A percentile compares a stretch with the other conserved stretches of the same genome.
phyloP scores from a whole-genome alignment of 2,329 filamentous ascomycete species.

The Triangularia verruculosa region DNA sequence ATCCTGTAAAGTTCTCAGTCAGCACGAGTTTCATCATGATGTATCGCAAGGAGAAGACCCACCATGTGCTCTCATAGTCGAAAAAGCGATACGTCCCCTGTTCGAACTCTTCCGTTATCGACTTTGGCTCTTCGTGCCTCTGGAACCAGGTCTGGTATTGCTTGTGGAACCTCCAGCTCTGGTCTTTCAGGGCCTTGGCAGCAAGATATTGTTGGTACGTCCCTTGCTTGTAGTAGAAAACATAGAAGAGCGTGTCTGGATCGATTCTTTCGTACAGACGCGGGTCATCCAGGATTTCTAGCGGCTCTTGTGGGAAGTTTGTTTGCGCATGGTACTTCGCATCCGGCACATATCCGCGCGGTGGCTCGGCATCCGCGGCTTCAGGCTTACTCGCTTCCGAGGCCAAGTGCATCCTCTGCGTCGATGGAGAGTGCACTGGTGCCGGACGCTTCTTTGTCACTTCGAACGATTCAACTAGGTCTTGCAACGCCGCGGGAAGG shows the following conservation, averaged over 20 bases:
- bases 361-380: slow-evolving; percentile 73
- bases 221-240: slow-evolving; percentile 98
- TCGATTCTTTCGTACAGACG: slow-evolving; percentile 85
- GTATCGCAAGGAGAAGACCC: slow-evolving; percentile 37
- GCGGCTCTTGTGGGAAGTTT: slow-evolving; percentile 90
- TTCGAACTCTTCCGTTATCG: slow-evolving; percentile 97
- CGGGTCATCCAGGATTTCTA: slow-evolving; percentile 87
- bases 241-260: slow-evolving; percentile 94
- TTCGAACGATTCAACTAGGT: slow-evolving; percentile 89
- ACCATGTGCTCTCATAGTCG: slow-evolving; percentile 99
- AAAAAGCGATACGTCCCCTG: slow-evolving; percentile 99
- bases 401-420: slow-evolving; percentile 70
- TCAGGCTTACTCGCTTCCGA: slow-evolving; percentile 75
- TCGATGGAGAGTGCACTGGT: slow-evolving; percentile 60
- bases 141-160: slow-evolving; percentile 99
- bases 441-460: slow-evolving; percentile 68
- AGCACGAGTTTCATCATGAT: slow-evolving; percentile 3
- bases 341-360: slow-evolving; percentile 80
- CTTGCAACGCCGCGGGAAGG: slow-evolving; percentile 81
- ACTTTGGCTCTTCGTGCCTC: slow-evolving; percentile 96
- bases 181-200: slow-evolving; percentile 94
- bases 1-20: slow-evolving; percentile 62
- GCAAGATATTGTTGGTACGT: slow-evolving; percentile 94
- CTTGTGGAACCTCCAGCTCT: slow-evolving; percentile 99
- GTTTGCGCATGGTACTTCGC: slow-evolving; percentile 65